Base-by-base conservation (phyloP, 495 filamentous ascomycete genomes). In the Penicillium psychrofluorescens region DNA sequence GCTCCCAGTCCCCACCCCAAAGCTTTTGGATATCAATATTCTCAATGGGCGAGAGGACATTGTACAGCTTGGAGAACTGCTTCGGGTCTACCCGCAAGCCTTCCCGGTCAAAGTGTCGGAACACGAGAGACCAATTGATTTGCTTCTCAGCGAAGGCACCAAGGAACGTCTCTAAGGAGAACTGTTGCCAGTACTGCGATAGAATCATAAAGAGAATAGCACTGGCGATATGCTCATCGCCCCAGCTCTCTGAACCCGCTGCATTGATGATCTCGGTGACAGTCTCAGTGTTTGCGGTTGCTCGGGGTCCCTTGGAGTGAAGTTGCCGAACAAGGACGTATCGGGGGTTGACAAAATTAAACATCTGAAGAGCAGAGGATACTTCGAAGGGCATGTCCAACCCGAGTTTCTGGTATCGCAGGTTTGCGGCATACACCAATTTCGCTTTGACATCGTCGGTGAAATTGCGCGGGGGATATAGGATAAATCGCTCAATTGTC, bases 1-100 rank as follows among this genome's bases (percentile, higher is more conserved):
- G 75, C 38, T 86, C 78, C 92, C 94, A 97, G 36, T 81, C 74
- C 30, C 90, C 91, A 45, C 90, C 88, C 92, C 91, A 97, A 16
- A 99, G 74, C 32, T 73, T 77, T 61, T 95, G 85, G 36, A 95
- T 79, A 62, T 95, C 82, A 56, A 85, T 74, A 42, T 58, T 74
- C 16, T 83, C 78, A 36, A 86, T 68, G 1, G 80, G 80, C 28
- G 86, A 66, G 22, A 99, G 69, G 12, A 83, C 85, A 41, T 83
- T 71, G 61, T 88, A 91, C 10, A 99, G 63, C 28, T 77, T 78
- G 30, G 89, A 64, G 46, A 99, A 94, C 47, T 95, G 92, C 12
- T 74, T 68, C 16, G 83, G 76, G 7, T 86, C 80, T 27, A 99
- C 75, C 44, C 83, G 70, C 15, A 95, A 68, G 33, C 80, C 77